phyloP scores from a whole-genome alignment of 768 basidiomycete species.

The Dioszegia hungarica region DNA sequence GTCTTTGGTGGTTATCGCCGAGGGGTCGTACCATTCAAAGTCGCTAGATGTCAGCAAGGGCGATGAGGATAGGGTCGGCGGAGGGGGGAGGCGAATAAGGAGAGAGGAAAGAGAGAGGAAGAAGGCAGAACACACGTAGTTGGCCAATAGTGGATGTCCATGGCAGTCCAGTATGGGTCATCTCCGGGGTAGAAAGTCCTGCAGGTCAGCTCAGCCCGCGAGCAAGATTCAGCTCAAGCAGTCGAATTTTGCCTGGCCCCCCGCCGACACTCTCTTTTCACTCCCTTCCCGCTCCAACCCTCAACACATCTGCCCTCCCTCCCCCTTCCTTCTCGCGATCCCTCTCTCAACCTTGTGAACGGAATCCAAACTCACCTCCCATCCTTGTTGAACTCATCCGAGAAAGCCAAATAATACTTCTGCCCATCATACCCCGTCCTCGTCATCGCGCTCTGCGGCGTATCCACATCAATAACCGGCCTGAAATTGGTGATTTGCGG shows the following conservation, averaged over 20 bases:
- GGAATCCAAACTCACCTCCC: conserved; percentile 48
- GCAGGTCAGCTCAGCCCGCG: not conserved
- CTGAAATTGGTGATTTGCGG: conserved; percentile 67
- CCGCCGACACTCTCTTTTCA: too few relatives aligned
- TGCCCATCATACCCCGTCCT: conserved; percentile 73
- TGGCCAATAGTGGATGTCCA: conserved; percentile 70
- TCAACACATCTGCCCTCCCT: too few relatives aligned
- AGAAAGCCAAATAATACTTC: conserved; percentile 76
- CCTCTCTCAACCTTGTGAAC: not conserved
- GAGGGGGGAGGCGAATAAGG: too few relatives aligned
- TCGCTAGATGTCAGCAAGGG: conserved; percentile 48
- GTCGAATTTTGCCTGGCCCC: too few relatives aligned
- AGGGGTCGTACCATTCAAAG: conserved; percentile 63
- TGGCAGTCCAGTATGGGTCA: conserved; percentile 79
- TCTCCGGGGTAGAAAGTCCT: conserved; percentile 57
- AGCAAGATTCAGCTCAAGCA: too few relatives aligned
- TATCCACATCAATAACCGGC: conserved; percentile 68
- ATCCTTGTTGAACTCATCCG: conserved; percentile 73
- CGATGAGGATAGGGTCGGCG: too few relatives aligned
- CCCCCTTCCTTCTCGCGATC: too few relatives aligned
- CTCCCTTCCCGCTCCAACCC: too few relatives aligned
- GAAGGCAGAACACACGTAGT: conserved; percentile 47
- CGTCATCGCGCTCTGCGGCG: conserved; percentile 58
- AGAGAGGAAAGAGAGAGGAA: too few relatives aligned
- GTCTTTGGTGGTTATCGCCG: conserved; percentile 58